A percentile compares a stretch with the other conserved stretches of the same genome.
These are phyloP conservation scores for Quercus bicolor DNA, from an alignment of 306 rosid genomes.

Conservation along the genomic window DNA sequence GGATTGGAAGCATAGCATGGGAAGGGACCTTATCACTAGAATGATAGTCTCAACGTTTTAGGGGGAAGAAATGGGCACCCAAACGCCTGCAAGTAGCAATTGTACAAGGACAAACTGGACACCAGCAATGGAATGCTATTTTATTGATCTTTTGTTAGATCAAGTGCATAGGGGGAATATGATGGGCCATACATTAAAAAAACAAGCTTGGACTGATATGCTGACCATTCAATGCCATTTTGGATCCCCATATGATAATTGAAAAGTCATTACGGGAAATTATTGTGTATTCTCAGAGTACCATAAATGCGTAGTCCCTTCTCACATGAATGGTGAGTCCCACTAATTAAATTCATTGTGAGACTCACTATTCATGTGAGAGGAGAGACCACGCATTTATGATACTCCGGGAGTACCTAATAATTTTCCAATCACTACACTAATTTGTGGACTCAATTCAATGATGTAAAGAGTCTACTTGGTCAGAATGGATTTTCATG, in stretches of 20 bases:
- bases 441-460: constrained; percentile 43
- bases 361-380: no score
- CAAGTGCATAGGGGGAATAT: constrained; percentile 56
- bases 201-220: constrained; percentile 60
- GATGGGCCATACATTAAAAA: constrained; percentile 53
- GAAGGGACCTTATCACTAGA: not conserved
- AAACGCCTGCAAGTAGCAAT: constrained; percentile 25
- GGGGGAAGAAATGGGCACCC: constrained; percentile 35
- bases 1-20: not conserved
- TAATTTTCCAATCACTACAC: no score
- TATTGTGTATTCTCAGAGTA: no score
- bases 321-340: no score
- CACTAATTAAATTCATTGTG: no score
- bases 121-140: no score
- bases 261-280: no score
- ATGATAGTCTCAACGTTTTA: not conserved
- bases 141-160: constrained; percentile 44
- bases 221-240: constrained; percentile 41
- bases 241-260: constrained; percentile 41
- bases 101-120: constrained; percentile 43
- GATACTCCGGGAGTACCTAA: no score
- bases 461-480: no score
- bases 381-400: no score
- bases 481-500: constrained; percentile 56
- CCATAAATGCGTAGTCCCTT: no score